A percentile compares a stretch with the other conserved stretches of the same genome.
phyloP scores from a whole-genome alignment of 1,284 basidiomycete genomes.

The Trichosporon faecale region DNA sequence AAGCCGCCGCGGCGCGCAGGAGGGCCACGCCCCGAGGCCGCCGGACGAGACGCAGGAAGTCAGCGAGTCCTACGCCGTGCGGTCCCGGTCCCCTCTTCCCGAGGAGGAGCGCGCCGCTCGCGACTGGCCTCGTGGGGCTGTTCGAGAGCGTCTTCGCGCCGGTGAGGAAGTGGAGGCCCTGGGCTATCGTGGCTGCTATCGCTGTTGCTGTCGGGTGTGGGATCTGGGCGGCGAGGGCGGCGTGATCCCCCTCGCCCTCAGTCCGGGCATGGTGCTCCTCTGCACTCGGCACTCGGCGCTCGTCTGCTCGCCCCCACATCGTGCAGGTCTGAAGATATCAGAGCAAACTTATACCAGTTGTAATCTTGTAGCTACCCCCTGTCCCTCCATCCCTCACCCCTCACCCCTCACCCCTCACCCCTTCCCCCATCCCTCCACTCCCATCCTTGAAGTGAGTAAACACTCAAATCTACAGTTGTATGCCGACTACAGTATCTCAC shows the following conservation, averaged over 20 bases:
- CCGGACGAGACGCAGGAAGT: constrained; percentile 5
- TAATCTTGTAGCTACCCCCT: background rate
- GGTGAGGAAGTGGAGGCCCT: constrained; percentile 2
- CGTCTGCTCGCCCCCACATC: no score
- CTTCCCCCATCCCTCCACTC: no score
- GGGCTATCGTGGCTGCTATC: constrained; percentile 21
- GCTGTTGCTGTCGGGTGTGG: constrained; percentile 28
- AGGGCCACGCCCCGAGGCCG: constrained; percentile 1
- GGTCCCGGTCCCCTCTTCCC: constrained; percentile 21
- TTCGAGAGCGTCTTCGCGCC: constrained; percentile 20
- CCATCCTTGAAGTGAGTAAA: no score
- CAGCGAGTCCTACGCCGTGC: constrained; percentile 10
- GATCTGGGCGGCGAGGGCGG: constrained; percentile 17
- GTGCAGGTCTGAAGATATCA: background rate
- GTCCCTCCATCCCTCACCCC: background rate
- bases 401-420: no score
- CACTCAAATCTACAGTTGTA: background rate
- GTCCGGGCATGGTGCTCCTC: no score
- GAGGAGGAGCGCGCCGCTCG: background rate
- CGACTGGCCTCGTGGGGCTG: constrained; percentile 16
- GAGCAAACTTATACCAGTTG: background rate
- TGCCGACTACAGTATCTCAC: background rate
- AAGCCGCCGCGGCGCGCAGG: constrained; percentile 12
- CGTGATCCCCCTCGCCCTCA: background rate
- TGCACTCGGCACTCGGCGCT: no score